A percentile compares a stretch with the other conserved stretches of the same genome.
Evolutionary conservation across 2,329 filamentous ascomycete genomes (phyloP).

Genomic region (Aspergillus sp.): DNA sequence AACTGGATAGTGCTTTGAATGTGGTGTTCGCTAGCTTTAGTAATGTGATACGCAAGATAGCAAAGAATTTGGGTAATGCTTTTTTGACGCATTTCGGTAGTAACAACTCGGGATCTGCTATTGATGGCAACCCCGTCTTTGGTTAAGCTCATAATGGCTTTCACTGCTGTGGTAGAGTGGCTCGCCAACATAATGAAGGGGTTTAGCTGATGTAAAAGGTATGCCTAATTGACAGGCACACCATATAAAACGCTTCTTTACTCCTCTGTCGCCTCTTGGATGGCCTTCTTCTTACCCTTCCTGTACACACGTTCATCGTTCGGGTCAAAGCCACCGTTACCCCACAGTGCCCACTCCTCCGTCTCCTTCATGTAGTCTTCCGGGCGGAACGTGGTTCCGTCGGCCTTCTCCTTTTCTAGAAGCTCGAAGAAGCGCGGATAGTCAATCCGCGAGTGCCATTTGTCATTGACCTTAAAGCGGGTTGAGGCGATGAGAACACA

Average conservation of each 20-base stretch:
- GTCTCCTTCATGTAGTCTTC: conserved; percentile 92
- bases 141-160: no score
- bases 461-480: conserved; percentile 72
- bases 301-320: conserved; percentile 82
- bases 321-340: conserved; percentile 91
- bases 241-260: no score
- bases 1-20: no score
- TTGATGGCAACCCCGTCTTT: no score
- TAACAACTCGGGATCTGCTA: no score
- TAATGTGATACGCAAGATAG: no score
- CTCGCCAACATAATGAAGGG: no score
- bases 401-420: conserved; percentile 60
- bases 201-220: background rate
- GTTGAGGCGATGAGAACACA: conserved; percentile 84
- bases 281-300: conserved; percentile 63
- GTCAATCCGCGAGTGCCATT: conserved; percentile 90
- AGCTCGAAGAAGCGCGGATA: conserved; percentile 86
- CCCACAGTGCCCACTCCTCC: conserved; percentile 93
- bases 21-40: no score
- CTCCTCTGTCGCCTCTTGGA: conserved; percentile 3
- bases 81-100: no score
- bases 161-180: no score
- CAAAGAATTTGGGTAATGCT: no score
- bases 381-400: conserved; percentile 70
- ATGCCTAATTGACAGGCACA: background rate